Evolutionary conservation across 352 stramenopile species (phyloP).

Genomic region (Plasmopara muralis): DNA sequence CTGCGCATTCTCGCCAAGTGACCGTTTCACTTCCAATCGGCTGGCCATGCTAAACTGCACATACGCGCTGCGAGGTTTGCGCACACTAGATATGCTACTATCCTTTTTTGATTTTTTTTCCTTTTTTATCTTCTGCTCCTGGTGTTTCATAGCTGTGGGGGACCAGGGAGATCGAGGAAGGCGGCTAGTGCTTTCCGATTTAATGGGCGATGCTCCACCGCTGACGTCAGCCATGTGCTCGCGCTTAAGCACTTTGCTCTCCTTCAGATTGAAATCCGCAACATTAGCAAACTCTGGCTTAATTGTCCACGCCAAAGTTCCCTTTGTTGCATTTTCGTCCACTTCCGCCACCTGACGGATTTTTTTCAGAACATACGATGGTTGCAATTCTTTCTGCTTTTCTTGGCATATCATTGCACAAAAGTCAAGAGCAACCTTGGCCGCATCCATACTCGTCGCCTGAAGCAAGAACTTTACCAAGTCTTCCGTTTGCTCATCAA

Average conservation of each 20-base stretch:
- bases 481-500: slow-evolving; percentile 52
- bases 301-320: slow-evolving; percentile 41
- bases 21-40: slow-evolving; percentile 43
- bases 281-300: slow-evolving; percentile 37
- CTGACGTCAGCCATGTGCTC: slow-evolving; percentile 38
- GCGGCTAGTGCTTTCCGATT: slow-evolving; percentile 29
- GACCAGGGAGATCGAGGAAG: slow-evolving; percentile 61
- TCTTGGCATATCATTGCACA: slow-evolving; percentile 42
- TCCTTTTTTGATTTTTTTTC: slow-evolving; percentile 43
- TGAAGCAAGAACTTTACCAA: slow-evolving; percentile 51
- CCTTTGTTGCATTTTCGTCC: slow-evolving; percentile 42
- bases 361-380: slow-evolving; percentile 65
- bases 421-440: slow-evolving; percentile 65
- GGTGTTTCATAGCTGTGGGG: slow-evolving; percentile 62
- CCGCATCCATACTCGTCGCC: slow-evolving; percentile 51
- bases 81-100: slow-evolving; percentile 20
- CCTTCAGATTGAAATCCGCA: slow-evolving; percentile 23
- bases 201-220: slow-evolving; percentile 14
- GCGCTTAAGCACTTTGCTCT: slow-evolving; percentile 39
- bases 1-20: slow-evolving; percentile 33
- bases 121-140: slow-evolving; percentile 41
- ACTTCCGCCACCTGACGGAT: slow-evolving; percentile 59
- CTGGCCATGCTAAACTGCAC: slow-evolving; percentile 64
- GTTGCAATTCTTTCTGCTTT: slow-evolving; percentile 36
- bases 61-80: slow-evolving; percentile 55